Percentiles rank a stretch among this genome's conserved stretches.
phyloP scores from a whole-genome alignment of 352 stramenopile species.

The Globisporangium paddicum region DNA sequence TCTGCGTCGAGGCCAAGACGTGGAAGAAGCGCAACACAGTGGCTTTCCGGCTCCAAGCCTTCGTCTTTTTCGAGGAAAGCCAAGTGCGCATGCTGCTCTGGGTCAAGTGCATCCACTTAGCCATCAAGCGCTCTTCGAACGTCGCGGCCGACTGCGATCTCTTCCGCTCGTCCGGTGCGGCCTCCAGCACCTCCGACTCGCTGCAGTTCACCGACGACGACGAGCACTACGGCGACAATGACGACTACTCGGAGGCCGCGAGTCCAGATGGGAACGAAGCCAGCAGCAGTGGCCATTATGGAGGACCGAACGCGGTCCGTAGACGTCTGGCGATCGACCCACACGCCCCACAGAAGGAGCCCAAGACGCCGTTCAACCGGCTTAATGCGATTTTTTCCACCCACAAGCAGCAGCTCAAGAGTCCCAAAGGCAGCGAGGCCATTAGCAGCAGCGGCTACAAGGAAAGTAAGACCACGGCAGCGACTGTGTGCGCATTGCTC shows the following conservation, averaged over 20 bases:
- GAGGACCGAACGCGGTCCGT: slow-evolving; percentile 7
- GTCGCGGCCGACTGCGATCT: slow-evolving; percentile 25
- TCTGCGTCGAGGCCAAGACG: slow-evolving; percentile 59
- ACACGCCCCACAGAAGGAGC: slow-evolving; percentile 4
- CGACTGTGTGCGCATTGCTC: slow-evolving; percentile 4
- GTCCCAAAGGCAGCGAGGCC: slow-evolving; percentile 20
- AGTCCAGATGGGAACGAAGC: not conserved
- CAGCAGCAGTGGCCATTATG: not conserved
- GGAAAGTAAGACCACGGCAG: slow-evolving; percentile 4
- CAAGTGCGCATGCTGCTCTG: slow-evolving; percentile 62
- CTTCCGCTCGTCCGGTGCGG: slow-evolving; percentile 26
- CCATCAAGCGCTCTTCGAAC: slow-evolving; percentile 48
- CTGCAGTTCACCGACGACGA: slow-evolving; percentile 2
- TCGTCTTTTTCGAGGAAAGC: slow-evolving; percentile 73
- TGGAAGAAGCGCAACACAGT: slow-evolving; percentile 72
- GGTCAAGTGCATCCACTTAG: slow-evolving; percentile 73
- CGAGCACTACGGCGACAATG: slow-evolving; percentile 1
- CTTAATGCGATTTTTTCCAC: slow-evolving; percentile 30
- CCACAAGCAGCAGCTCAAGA: slow-evolving; percentile 30
- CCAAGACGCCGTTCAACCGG: slow-evolving; percentile 21
- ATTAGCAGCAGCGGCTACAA: not conserved
- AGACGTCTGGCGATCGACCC: slow-evolving; percentile 31
- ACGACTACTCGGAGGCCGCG: slow-evolving; percentile 11
- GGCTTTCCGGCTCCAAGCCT: slow-evolving; percentile 50
- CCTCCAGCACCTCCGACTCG: slow-evolving; percentile 3